Evolutionary conservation across 2,329 filamentous ascomycete species (phyloP), one percentile per base, ranked within the genome.

Genomic region (Ilyonectria destructans): DNA sequence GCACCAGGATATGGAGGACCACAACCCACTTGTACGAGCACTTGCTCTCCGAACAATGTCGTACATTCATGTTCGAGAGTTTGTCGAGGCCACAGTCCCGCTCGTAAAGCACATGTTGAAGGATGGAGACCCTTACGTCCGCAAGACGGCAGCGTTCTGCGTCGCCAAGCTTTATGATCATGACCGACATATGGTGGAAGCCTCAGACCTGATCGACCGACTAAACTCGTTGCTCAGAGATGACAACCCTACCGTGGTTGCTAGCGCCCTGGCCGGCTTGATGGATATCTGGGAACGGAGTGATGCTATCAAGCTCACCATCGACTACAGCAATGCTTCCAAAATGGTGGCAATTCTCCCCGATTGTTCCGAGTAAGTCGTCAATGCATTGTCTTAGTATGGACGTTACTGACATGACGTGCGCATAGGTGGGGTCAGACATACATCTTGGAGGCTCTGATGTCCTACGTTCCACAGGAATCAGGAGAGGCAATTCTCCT

Each of bases 271-370:
- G 70, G 96, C 96, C 29, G 88, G 93, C 40, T 81, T 99, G 77
- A 96, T 97, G 90, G 96, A 99, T 81, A 98, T 99, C 57, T 99
- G 96, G 96, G 96, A 98, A 80, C 89, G 96, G 66, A 98, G 95
- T 79, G 96, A 98, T 81, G 94, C 93, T 66, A 99, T 99, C 82
- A 98, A 97, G 80, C 90, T 99, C 70, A 98, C 96, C 4, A 98
- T 99, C 75, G 96, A 99, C 83, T 98, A 99, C 80, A 90, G 91
- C 70, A 99, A 97, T 82, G 96, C 96, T 29, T 98, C 96, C 58
- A 99, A 99, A 84, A 96, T 99, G 86, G 95, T 98, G 40, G 95
- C 96, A 49, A 98, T 99, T 69, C 83, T 99, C 26, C 92, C 96
- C 2, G 96, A 99, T 80, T 98, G 96, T 83, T 98, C 96, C 19